Conservation (phyloP, 768 basidiomycete genomes). For the Fomitopsis serialis region DNA sequence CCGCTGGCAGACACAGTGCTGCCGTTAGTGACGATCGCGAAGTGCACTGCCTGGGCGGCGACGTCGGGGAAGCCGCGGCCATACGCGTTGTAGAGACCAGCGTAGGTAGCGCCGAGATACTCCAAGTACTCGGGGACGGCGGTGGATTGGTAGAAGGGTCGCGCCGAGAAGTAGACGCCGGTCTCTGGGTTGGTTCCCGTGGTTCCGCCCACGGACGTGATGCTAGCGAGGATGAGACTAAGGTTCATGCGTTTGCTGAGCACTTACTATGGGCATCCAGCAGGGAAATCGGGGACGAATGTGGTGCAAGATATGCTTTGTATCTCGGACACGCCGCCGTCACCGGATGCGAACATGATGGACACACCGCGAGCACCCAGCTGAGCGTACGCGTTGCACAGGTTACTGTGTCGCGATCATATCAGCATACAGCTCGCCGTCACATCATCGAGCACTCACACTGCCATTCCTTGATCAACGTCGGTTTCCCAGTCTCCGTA, state of each 20-base stretch:
- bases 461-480: conserved; percentile 51
- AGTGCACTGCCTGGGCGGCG: conserved; percentile 33
- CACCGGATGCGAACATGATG: conserved; percentile 34
- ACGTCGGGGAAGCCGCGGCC: conserved; percentile 47
- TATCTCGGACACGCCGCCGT: conserved; percentile 30
- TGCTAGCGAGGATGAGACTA: conserved; percentile 14
- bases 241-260: no score
- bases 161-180: conserved; percentile 24
- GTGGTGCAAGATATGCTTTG: conserved; percentile 20
- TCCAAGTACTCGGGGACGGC: conserved; percentile 34
- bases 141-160: conserved; percentile 31
- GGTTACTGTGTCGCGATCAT: conserved; percentile 31
- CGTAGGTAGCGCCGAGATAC: conserved; percentile 22
- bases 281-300: conserved; percentile 31
- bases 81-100: conserved; percentile 25
- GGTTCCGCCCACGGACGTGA: conserved; percentile 33
- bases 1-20: conserved; percentile 19
- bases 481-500: conserved; percentile 62
- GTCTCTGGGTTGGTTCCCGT: conserved; percentile 23
- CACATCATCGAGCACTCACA: conserved; percentile 24
- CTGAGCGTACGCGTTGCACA: conserved; percentile 32
- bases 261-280: conserved; percentile 30
- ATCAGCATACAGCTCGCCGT: not conserved
- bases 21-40: conserved; percentile 21
- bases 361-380: conserved; percentile 32